A percentile compares a stretch with the other conserved stretches of the same genome.
Evolutionary conservation across 768 basidiomycete species (phyloP).

Genomic region (Daedalea quercina): DNA sequence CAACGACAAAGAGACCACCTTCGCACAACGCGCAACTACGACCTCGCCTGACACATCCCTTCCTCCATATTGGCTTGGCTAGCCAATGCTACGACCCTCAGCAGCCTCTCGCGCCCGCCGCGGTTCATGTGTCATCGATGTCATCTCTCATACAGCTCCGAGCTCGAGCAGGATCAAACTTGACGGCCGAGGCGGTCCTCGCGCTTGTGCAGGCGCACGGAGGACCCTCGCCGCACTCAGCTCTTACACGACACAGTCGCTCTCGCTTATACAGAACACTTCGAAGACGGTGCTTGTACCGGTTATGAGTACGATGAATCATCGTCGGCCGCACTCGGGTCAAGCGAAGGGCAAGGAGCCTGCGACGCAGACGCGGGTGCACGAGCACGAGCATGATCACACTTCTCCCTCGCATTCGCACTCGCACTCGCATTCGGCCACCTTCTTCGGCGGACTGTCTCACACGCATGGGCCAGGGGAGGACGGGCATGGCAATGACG

Average conservation of each 20-base stretch:
- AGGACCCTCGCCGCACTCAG: background rate
- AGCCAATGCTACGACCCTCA: slow-evolving; percentile 9
- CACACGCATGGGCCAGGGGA: slow-evolving; percentile 63
- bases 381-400: slow-evolving; percentile 18
- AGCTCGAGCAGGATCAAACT: too few species aligned
- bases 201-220: background rate
- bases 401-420: slow-evolving; percentile 36
- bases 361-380: slow-evolving; percentile 5
- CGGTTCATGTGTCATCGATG: too few species aligned
- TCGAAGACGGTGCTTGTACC: background rate
- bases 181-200: background rate
- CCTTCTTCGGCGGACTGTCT: slow-evolving; percentile 40
- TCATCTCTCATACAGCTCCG: background rate
- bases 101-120: background rate
- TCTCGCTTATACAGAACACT: background rate
- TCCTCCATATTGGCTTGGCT: background rate
- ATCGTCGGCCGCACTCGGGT: slow-evolving; percentile 11
- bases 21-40: too few species aligned
- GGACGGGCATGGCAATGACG: slow-evolving; percentile 50
- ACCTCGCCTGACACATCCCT: too few species aligned
- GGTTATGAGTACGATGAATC: slow-evolving; percentile 4
- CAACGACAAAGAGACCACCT: too few species aligned
- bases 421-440: slow-evolving; percentile 51
- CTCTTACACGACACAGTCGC: background rate
- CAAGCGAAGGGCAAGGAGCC: slow-evolving; percentile 21